Evolutionary conservation across 1,284 basidiomycete genomes (phyloP).

Genomic region (Cystobasidium slooffiae): DNA sequence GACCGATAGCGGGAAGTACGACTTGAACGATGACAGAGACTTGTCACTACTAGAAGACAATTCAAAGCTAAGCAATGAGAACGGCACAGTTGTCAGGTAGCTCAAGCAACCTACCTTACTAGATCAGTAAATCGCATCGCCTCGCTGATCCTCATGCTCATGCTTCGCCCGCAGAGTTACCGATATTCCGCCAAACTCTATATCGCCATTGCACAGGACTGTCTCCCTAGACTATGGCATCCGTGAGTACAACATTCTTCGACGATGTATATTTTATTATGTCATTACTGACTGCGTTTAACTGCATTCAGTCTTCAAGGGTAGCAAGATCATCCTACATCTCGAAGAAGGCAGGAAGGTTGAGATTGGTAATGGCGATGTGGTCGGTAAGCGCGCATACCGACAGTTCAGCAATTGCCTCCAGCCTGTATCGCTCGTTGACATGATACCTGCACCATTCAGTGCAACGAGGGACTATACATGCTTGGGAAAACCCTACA

Average conservation of each 20-base stretch:
- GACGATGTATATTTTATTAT: too few species aligned
- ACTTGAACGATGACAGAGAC: conserved; percentile 13
- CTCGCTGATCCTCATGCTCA: background rate
- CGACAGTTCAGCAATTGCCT: background rate
- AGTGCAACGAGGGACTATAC: conserved; percentile 19
- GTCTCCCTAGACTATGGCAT: conserved; percentile 32
- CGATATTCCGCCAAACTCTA: conserved; percentile 27
- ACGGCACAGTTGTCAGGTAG: conserved; percentile 16
- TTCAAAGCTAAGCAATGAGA: conserved; percentile 25
- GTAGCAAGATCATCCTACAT: conserved; percentile 35
- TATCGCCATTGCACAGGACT: conserved; percentile 36
- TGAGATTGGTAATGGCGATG: conserved; percentile 16
- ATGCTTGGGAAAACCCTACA: conserved; percentile 33
- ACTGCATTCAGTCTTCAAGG: conserved; percentile 1
- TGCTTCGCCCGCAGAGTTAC: background rate
- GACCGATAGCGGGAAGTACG: background rate
- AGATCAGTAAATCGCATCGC: background rate
- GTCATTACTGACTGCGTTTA: background rate
- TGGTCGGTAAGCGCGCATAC: conserved; percentile 2
- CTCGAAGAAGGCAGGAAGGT: conserved; percentile 29
- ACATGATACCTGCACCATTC: background rate
- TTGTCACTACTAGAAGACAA: conserved; percentile 17
- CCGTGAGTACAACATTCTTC: background rate
- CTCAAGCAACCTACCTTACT: background rate
- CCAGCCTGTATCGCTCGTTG: background rate